A percentile compares a stretch with the other conserved stretches of the same genome.
These are phyloP conservation scores for Hyaloperonospora arabidopsidis DNA, from an alignment of 352 stramenopile species.

Conservation along the genomic window DNA sequence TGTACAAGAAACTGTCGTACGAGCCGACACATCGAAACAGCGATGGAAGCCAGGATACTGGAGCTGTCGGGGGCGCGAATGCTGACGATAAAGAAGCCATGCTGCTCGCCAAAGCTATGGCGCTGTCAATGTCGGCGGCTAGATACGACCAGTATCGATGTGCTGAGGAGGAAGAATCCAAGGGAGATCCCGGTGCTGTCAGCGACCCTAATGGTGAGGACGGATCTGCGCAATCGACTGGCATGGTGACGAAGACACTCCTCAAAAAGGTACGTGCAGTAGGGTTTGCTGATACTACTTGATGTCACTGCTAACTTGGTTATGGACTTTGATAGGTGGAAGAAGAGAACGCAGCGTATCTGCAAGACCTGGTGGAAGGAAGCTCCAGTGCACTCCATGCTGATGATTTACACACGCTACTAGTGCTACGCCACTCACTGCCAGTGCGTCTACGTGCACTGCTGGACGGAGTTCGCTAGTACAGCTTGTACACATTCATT, in stretches of 20 bases:
- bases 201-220: constrained; percentile 14
- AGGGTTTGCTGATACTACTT: not conserved
- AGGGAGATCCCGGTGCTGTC: constrained; percentile 12
- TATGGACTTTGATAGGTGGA: constrained; percentile 38
- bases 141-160: constrained; percentile 42
- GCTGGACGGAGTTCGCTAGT: constrained; percentile 32
- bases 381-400: constrained; percentile 51
- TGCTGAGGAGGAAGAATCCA: constrained; percentile 30
- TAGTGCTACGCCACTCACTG: constrained; percentile 45
- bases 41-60: constrained; percentile 8
- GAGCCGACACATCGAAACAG: constrained; percentile 11
- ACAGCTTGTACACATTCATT: not conserved
- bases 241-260: constrained; percentile 34
- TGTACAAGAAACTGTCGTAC: constrained; percentile 85
- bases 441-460: constrained; percentile 32
- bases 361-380: constrained; percentile 39
- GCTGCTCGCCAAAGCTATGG: constrained; percentile 83
- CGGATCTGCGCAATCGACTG: constrained; percentile 15
- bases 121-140: constrained; percentile 78
- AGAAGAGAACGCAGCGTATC: constrained; percentile 49
- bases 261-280: constrained; percentile 44
- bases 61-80: constrained; percentile 5
- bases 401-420: constrained; percentile 56
- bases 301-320: constrained; percentile 1
- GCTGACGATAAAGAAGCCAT: constrained; percentile 72